Percentiles rank a stretch among this genome's conserved stretches.
These are phyloP conservation scores for Coemansia sp. DNA, from an alignment of 192 early-diverging fungal genomes.

Conservation along the genomic window DNA sequence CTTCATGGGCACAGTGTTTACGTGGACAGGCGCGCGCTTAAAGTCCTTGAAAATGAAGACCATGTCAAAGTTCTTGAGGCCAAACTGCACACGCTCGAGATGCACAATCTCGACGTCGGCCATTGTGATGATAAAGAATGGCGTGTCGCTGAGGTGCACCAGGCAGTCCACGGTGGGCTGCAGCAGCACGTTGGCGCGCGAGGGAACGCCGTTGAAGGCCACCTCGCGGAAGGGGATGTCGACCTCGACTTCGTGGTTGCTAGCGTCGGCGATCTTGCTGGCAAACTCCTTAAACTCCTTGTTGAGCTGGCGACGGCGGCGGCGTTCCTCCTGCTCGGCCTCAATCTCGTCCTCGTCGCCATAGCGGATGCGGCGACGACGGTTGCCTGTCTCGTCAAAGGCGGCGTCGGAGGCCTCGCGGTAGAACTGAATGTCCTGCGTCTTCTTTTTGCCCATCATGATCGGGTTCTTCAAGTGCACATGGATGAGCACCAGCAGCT, in stretches of 20 bases:
- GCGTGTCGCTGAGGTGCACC: conserved; percentile 92
- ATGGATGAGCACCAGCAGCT: conserved; percentile 93
- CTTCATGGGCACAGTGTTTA: conserved; percentile 91
- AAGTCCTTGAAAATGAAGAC: conserved; percentile 98
- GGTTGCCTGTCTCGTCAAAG: conserved; percentile 97
- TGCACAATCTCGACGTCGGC: conserved; percentile 93
- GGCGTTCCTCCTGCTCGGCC: conserved; percentile 91
- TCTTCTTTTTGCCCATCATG: conserved; percentile 98
- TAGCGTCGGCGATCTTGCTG: conserved; percentile 83
- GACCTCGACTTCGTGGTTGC: conserved; percentile 76
- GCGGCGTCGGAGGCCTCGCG: conserved; percentile 91
- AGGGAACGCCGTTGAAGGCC: conserved; percentile 92
- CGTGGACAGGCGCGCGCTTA: conserved; percentile 79
- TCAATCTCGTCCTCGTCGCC: conserved; percentile 99
- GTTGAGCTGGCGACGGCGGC: conserved; percentile 79
- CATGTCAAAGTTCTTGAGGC: conserved; percentile 97
- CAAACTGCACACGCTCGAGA: conserved; percentile 96
- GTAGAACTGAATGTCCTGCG: conserved; percentile 97
- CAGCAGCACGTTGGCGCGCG: conserved; percentile 85
- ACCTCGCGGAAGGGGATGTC: conserved; percentile 92
- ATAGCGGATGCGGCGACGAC: conserved; percentile 77
- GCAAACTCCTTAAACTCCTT: conserved; percentile 92
- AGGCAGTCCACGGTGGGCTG: conserved; percentile 96
- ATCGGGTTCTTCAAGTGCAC: conserved; percentile 95
- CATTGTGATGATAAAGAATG: conserved; percentile 86